Evolutionary conservation across 257 asterid genomes (phyloP).

Genomic region (Leonotis leonurus): DNA sequence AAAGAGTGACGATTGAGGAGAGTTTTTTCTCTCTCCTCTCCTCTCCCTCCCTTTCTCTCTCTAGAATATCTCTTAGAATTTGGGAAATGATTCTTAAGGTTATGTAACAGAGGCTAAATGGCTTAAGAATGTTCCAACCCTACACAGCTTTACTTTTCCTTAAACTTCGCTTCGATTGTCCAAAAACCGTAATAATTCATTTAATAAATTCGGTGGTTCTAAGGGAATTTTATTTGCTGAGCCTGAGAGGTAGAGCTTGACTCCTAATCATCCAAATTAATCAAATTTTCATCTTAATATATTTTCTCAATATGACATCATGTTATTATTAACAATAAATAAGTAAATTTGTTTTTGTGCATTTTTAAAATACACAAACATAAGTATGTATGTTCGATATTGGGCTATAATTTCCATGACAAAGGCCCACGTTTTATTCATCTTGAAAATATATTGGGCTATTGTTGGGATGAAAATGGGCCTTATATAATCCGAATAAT

Average conservation of each 20-base stretch:
- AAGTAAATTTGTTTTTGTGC: no score
- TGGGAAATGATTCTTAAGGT: background rate
- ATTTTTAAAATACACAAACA: no score
- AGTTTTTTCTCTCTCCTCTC: constrained; percentile 5
- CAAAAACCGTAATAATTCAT: no score
- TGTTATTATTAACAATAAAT: no score
- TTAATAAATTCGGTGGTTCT: no score
- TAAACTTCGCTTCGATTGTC: no score
- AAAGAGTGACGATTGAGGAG: constrained; percentile 14
- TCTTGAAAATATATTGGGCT: background rate
- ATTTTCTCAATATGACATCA: no score
- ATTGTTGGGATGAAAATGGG: no score
- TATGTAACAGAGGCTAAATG: constrained; percentile 11
- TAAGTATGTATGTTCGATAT: background rate
- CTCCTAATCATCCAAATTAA: no score
- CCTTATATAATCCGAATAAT: background rate
- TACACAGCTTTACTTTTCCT: constrained; percentile 12
- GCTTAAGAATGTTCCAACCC: constrained; percentile 18
- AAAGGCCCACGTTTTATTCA: background rate
- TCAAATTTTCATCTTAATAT: no score
- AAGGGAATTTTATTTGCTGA: no score
- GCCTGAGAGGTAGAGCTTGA: no score
- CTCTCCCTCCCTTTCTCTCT: constrained; percentile 6
- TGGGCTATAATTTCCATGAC: background rate
- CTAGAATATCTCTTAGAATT: constrained; percentile 2